phyloP scores from a whole-genome alignment of 2,329 filamentous ascomycete species.

The Pseudocercospora cruenta region DNA sequence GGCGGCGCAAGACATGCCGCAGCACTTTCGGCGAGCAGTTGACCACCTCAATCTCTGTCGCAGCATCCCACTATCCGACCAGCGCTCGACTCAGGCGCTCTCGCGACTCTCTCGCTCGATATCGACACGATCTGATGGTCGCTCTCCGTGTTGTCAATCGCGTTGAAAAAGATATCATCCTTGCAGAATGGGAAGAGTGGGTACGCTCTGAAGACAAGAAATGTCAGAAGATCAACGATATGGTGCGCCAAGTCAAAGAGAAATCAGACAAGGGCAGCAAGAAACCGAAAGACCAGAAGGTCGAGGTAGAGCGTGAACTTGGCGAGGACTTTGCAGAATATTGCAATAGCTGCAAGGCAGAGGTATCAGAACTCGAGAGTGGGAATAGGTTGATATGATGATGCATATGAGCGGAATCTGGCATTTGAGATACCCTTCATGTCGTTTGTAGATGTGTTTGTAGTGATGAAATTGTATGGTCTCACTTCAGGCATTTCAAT shows the following conservation, averaged over 20 bases:
- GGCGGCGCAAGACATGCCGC: slow-evolving; percentile 34
- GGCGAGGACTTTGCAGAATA: slow-evolving; percentile 62
- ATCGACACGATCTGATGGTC: slow-evolving; percentile 88
- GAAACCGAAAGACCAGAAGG: background rate
- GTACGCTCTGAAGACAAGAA: slow-evolving; percentile 75
- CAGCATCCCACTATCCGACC: slow-evolving; percentile 5
- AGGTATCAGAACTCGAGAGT: slow-evolving; percentile 32
- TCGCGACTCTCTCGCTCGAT: slow-evolving; percentile 79
- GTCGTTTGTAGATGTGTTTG: slow-evolving; percentile 27
- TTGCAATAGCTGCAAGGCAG: slow-evolving; percentile 62
- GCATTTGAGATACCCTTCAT: background rate
- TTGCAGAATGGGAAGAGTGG: slow-evolving; percentile 93
- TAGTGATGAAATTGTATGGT: no score
- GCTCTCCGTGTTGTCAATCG: slow-evolving; percentile 88
- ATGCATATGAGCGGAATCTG: background rate
- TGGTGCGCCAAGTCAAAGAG: slow-evolving; percentile 46
- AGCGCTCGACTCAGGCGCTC: slow-evolving; percentile 68
- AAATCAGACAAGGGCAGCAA: slow-evolving; percentile 12
- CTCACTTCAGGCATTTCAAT: no score
- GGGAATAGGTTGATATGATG: slow-evolving; percentile 23
- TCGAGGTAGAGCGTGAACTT: slow-evolving; percentile 39
- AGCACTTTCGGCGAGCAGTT: slow-evolving; percentile 39
- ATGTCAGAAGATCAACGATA: slow-evolving; percentile 66
- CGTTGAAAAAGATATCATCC: slow-evolving; percentile 82
- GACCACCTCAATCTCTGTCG: slow-evolving; percentile 17